Conservation (phyloP, 75 land plant species). For the Pinus taeda region DNA sequence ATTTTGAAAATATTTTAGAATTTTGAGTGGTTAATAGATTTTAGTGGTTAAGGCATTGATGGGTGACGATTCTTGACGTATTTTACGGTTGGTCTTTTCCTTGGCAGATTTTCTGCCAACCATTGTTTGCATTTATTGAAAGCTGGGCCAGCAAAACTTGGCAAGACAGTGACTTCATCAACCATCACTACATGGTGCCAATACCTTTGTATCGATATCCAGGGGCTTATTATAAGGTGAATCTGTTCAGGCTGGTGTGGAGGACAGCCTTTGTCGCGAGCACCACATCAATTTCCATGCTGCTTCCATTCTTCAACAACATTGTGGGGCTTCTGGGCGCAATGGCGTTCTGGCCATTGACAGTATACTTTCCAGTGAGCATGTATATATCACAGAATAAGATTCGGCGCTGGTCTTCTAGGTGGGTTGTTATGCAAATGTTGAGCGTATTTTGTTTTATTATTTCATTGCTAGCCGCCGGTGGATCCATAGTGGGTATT, state of each 20-base stretch:
- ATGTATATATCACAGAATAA: slow-evolving; percentile 18
- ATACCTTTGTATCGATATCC: slow-evolving; percentile 4
- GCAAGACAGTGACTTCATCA: slow-evolving; percentile 15
- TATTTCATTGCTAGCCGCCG: too few relatives aligned
- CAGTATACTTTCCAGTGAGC: slow-evolving; percentile 26
- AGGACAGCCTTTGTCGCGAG: slow-evolving; percentile 51
- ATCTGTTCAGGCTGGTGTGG: slow-evolving; percentile 50
- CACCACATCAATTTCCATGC: not conserved
- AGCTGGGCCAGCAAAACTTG: slow-evolving; percentile 15
- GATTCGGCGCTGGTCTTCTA: slow-evolving; percentile 1
- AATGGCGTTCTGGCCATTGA: slow-evolving; percentile 23
- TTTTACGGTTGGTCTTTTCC: not conserved
- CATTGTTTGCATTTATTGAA: slow-evolving; percentile 48
- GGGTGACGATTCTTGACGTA: not conserved
- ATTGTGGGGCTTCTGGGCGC: slow-evolving; percentile 5
- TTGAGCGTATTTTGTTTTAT: not conserved
- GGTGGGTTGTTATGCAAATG: slow-evolving; percentile 19
- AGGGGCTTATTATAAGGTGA: slow-evolving; percentile 16
- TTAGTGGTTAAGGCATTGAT: too few relatives aligned
- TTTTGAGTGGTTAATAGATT: too few relatives aligned
- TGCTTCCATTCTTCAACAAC: too few relatives aligned
- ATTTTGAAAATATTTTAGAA: too few relatives aligned
- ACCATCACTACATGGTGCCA: slow-evolving; percentile 17
- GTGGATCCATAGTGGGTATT: too few relatives aligned
- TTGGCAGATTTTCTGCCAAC: slow-evolving; percentile 45